Base-by-base conservation (phyloP, 495 filamentous ascomycete genomes). In the Xylona heveae region DNA sequence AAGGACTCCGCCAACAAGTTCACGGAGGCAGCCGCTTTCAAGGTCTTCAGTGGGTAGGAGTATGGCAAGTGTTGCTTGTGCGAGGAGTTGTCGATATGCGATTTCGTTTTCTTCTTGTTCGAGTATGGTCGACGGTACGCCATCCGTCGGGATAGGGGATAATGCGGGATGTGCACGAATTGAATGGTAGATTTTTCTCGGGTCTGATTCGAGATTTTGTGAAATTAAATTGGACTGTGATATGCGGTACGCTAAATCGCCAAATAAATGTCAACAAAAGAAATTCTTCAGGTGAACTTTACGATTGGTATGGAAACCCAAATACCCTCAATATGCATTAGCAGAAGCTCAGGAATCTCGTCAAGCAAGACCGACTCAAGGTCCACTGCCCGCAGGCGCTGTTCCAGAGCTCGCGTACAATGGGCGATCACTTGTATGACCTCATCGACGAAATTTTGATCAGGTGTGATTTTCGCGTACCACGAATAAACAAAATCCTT, bases 1-100 rank as follows among this genome's bases (percentile, higher is more conserved):
- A 28, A 95, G 55, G 17, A 94, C 67, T 49, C 94, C 83, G 24
- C 70, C 66, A 34, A 94, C 72, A 29, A 97, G 58, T 5, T 74
- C 60, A 12, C 78, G 69, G 43, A 94, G 55, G 46, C 80, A 91
- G 29, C 59, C 66, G 50, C 90, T 94, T 43, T 83, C 71, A 6
- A 95, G 62, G 42, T 95, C 84, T 46, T 94, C 84, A 12, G 79
- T 88, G 4, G 88, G 88, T 20, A 97, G 61, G 16, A 95, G 58
- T 26, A 92, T 55, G 3, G 80, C 74, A 27, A 97, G 55, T 27
- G 76, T 61, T 3, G 70, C 76, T 39, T 79, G 68, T 10, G 78
- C 79, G 8, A 94, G 55, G 39, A 92, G 52, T 44, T 80, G 78
- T 47, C 81, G 70, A 54, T 88, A 91, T 33, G 65, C 59, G 13